Conservation (phyloP, 176 grass and related monocot genomes). For the Thinopyrum elongatum region DNA sequence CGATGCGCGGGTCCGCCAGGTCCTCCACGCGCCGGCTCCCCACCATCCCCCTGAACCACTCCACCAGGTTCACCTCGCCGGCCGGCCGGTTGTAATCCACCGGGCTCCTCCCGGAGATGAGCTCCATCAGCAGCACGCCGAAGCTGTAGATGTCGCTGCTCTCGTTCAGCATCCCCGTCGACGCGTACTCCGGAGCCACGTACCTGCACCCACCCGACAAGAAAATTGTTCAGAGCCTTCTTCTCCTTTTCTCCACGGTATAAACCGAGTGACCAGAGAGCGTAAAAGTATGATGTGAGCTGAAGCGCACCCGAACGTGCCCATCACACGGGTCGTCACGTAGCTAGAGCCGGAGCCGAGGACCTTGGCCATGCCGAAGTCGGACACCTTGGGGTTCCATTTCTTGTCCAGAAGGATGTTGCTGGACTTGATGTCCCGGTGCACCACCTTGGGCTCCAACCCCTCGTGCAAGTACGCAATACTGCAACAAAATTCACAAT, state of each 20-base stretch:
- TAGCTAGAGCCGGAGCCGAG: conserved; percentile 89
- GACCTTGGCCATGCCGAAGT: conserved; percentile 98
- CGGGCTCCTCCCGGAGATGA: conserved; percentile 82
- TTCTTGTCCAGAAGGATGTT: conserved; percentile 96
- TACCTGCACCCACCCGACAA: conserved; percentile 38
- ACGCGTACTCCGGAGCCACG: conserved; percentile 96
- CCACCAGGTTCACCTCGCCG: conserved; percentile 98
- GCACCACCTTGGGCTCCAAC: conserved; percentile 93
- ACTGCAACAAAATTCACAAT: conserved; percentile 30
- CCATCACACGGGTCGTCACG: conserved; percentile 95
- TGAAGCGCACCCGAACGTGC: conserved; percentile 73
- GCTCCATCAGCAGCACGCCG: conserved; percentile 94
- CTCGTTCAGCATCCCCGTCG: conserved; percentile 97
- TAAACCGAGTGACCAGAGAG: neutral
- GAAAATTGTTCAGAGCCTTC: neutral
- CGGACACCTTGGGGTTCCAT: conserved; percentile 93
- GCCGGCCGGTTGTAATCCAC: conserved; percentile 74
- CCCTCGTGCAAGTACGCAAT: conserved; percentile 97
- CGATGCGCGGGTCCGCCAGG: conserved; percentile 63
- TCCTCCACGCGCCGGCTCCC: conserved; percentile 68
- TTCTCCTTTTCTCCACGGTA: neutral
- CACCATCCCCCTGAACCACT: conserved; percentile 93
- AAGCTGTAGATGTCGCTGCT: conserved; percentile 97
- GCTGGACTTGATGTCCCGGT: conserved; percentile 97
- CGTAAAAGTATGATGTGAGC: neutral